A percentile compares a stretch with the other conserved stretches of the same genome.
Conservation (phyloP, 2,329 filamentous ascomycete genomes). For the Sporothrix variecibatus region DNA sequence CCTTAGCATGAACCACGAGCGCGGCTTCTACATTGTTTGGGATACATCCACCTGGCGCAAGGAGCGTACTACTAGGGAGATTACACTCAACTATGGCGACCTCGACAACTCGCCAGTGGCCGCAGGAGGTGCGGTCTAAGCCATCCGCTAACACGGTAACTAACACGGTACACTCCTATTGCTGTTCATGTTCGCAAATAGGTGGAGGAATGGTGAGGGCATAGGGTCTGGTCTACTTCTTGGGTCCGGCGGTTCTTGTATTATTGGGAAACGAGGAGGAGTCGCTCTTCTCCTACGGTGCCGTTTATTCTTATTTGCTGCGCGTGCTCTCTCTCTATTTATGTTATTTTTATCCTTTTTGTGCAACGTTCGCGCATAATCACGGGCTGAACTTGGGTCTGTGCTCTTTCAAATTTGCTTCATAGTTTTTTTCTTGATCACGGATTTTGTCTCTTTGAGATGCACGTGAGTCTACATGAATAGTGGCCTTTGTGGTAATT, state of each 20-base stretch:
- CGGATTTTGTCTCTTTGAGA: no score
- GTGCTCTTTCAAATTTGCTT: not conserved
- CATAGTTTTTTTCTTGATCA: not conserved
- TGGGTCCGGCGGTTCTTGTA: conserved; percentile 12
- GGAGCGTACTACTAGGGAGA: conserved; percentile 55
- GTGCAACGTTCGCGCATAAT: not conserved
- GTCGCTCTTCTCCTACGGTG: not conserved
- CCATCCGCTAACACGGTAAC: not conserved
- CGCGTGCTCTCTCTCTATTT: not conserved
- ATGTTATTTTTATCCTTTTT: not conserved
- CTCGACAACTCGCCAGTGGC: conserved; percentile 50
- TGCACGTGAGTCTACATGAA: no score
- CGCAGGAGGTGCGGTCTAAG: conserved; percentile 7
- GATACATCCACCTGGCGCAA: conserved; percentile 63
- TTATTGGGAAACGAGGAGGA: conserved; percentile 13
- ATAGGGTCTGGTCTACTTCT: not conserved
- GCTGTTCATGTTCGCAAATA: not conserved
- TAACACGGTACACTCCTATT: not conserved
- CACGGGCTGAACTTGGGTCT: not conserved
- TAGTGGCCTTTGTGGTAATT: no score
- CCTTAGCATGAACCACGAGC: conserved; percentile 60
- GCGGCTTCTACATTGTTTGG: conserved; percentile 68
- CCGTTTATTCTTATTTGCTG: not conserved
- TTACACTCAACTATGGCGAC: conserved; percentile 63
- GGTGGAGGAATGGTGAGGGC: not conserved